Percentiles rank a stretch among this genome's conserved stretches.
Evolutionary conservation across 768 basidiomycete genomes (phyloP).

Genomic region (Lactarius tabidus): DNA sequence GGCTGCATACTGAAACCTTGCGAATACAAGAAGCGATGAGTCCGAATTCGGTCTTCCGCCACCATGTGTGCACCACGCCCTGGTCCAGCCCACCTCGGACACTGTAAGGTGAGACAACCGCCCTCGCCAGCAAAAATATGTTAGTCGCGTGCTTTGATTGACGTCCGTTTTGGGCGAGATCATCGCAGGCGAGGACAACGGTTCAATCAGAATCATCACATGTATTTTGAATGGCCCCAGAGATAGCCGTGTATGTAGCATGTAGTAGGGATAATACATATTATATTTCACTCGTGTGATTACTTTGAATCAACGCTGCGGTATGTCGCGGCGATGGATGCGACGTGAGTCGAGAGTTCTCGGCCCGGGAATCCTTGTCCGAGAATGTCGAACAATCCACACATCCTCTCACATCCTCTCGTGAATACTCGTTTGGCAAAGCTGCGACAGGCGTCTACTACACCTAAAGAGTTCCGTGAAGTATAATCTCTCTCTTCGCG

Average conservation of each 20-base stretch:
- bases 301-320: too few relatives aligned
- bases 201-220: neutral
- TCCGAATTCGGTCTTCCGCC: neutral
- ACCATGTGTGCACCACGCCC: neutral
- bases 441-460: conserved; percentile 21
- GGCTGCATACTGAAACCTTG: conserved; percentile 74
- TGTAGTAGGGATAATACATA: neutral
- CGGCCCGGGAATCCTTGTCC: neutral
- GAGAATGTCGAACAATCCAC: conserved; percentile 18
- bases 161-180: neutral
- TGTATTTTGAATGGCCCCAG: neutral
- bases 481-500: conserved; percentile 6
- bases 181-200: neutral
- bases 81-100: neutral
- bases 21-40: conserved; percentile 85
- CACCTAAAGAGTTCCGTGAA: conserved; percentile 27
- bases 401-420: conserved; percentile 25
- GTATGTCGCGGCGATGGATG: too few relatives aligned
- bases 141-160: neutral
- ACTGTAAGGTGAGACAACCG: neutral
- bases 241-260: neutral
- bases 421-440: conserved; percentile 24
- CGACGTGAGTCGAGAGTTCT: neutral
- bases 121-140: neutral
- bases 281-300: too few relatives aligned